These are phyloP conservation scores for Anacardium occidentale DNA, from an alignment of 345 rosid species.

Conservation along the genomic window DNA sequence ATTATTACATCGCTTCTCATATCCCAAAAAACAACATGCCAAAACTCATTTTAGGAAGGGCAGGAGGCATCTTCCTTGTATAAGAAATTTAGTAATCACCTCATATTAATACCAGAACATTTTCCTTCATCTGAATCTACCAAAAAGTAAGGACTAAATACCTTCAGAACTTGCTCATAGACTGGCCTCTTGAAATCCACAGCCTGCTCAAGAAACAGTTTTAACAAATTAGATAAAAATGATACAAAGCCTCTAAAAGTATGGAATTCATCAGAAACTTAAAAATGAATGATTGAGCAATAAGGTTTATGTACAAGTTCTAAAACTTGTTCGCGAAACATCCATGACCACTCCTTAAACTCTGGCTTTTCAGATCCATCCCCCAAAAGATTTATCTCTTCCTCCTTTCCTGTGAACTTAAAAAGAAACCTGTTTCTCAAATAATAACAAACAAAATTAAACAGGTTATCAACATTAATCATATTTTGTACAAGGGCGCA, in stretches of 20 bases:
- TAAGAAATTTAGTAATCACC: not conserved
- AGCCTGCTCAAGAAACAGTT: slow-evolving; percentile 33
- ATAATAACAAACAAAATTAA: slow-evolving; percentile 9
- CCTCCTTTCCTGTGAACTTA: slow-evolving; percentile 68
- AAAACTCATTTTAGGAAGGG: not conserved
- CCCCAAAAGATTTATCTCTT: slow-evolving; percentile 71
- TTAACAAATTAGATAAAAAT: slow-evolving; percentile 4
- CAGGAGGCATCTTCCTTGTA: not conserved
- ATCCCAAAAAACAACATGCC: too few species aligned
- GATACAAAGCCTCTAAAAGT: not conserved
- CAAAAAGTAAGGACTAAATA: slow-evolving; percentile 52
- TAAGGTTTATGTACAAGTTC: slow-evolving; percentile 45
- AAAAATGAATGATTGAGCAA: not conserved
- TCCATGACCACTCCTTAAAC: slow-evolving; percentile 73
- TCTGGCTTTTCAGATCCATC: slow-evolving; percentile 72
- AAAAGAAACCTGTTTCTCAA: slow-evolving; percentile 60
- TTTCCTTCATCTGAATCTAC: slow-evolving; percentile 31
- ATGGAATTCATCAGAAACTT: not conserved
- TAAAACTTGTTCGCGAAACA: slow-evolving; percentile 56
- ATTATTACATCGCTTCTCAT: too few species aligned
- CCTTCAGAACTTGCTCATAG: slow-evolving; percentile 59
- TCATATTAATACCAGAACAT: not conserved
- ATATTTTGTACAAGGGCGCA: not conserved
- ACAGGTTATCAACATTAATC: not conserved
- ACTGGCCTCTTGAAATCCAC: slow-evolving; percentile 72